Base-by-base conservation (phyloP, 2,329 filamentous ascomycete genomes). In the Cryphonectria parasitica region DNA sequence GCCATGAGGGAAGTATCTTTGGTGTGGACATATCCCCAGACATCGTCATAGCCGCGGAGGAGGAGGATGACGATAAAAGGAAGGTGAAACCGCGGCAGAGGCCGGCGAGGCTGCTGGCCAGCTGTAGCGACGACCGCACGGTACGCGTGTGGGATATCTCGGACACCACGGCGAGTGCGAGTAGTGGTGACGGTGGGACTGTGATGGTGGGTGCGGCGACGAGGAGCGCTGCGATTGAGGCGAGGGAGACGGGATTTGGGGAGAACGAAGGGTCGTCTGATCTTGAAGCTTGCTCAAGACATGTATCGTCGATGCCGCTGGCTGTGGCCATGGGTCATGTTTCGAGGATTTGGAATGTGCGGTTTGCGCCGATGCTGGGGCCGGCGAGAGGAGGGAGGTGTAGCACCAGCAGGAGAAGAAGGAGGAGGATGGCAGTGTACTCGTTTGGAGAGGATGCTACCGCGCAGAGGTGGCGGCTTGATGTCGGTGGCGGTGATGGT, bases 51-150 rank as follows among this genome's bases (percentile, higher is more conserved):
- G 77, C 77, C 8, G 22, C 19, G 11, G 11, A 5, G 17, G 11
- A 19, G 7, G 34, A 36, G 31, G 34, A 4, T 22, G 58, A 8
- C 15, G 34, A 34, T 17, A 22, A 10, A n/a, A n/a, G n/a, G 22
- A 31, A 11, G 17, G 56, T 34, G 56, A 60, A 60, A 3, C 60
- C 19, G 3, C n/a, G 3, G 34, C 52, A 34, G 45, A 78, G 45
- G 45, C 19, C 78, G 28, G 82, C 83, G 36, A 85, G 92, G 66
- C 79, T 97, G n/a, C 84, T 99, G 45, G 92, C 91, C 19, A 98
- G 93, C 76, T 99, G 96, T 78, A 98, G 95, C 77, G 96, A 99
- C 77, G 96, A 99, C 80, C 88, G 96, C 66, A 97, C 94, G 0
- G 89, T 99, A 31, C 87, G 93, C 19, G 82, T 98, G 1, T 98